Percentiles rank a stretch among this genome's conserved stretches.
phyloP scores from a whole-genome alignment of 2,329 filamentous ascomycete genomes.

The Paradendryphiella salina region DNA sequence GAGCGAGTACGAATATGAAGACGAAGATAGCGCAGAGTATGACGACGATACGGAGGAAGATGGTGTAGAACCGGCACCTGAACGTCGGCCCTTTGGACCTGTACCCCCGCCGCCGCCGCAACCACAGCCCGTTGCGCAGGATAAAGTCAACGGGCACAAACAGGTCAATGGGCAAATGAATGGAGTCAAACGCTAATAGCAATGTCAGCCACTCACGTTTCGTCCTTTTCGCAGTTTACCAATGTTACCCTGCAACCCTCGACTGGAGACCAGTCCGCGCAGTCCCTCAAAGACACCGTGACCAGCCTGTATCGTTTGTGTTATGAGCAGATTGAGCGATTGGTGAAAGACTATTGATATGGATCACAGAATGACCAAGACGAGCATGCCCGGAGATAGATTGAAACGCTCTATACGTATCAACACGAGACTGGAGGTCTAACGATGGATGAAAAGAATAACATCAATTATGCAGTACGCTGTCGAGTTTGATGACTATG shows the following conservation, averaged over 20 bases:
- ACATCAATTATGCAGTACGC: too few relatives aligned
- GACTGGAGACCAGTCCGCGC: background rate
- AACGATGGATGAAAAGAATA: too few relatives aligned
- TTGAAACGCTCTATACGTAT: too few relatives aligned
- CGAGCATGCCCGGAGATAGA: too few relatives aligned
- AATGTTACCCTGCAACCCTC: background rate
- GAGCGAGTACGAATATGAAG: slow-evolving; percentile 49
- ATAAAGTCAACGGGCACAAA: slow-evolving; percentile 45
- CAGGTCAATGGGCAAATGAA: slow-evolving; percentile 47
- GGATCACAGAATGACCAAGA: too few relatives aligned
- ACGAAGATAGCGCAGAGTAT: slow-evolving; percentile 56
- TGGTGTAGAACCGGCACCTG: slow-evolving; percentile 42
- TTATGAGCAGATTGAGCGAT: background rate
- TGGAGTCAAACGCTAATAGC: slow-evolving; percentile 44
- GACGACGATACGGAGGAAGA: slow-evolving; percentile 63
- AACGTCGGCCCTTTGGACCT: slow-evolving; percentile 43
- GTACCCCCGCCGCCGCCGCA: slow-evolving; percentile 45
- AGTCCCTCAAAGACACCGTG: background rate
- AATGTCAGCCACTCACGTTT: slow-evolving; percentile 16
- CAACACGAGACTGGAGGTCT: too few relatives aligned
- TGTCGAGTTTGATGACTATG: too few relatives aligned
- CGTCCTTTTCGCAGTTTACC: slow-evolving; percentile 4
- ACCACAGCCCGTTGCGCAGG: slow-evolving; percentile 37
- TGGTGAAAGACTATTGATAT: too few relatives aligned
- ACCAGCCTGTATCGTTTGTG: background rate